These are phyloP conservation scores for Zarea fungicola DNA, from an alignment of 2,329 filamentous ascomycete genomes.

Conservation along the genomic window DNA sequence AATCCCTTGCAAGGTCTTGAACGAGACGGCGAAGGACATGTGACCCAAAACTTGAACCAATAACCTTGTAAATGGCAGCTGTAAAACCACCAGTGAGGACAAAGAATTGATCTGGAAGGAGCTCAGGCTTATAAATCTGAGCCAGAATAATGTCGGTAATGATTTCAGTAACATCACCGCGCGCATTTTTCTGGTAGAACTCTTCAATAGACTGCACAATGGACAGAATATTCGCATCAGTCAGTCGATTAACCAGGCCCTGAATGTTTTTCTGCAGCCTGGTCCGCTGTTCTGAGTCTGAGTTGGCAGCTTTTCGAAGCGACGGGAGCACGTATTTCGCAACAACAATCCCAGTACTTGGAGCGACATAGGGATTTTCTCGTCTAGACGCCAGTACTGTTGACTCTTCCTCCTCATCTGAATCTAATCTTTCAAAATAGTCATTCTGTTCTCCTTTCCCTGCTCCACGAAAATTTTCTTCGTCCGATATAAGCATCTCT, in stretches of 20 bases:
- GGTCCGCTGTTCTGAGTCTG: conserved; percentile 60
- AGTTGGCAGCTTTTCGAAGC: conserved; percentile 57
- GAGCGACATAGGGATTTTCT: conserved; percentile 89
- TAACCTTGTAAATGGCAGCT: conserved; percentile 77
- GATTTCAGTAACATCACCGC: conserved; percentile 81
- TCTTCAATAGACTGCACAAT: conserved; percentile 79
- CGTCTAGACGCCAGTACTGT: conserved; percentile 42
- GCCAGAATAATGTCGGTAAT: conserved; percentile 72
- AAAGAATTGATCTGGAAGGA: conserved; percentile 80
- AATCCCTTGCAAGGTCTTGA: conserved; percentile 65
- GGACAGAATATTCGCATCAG: conserved; percentile 81
- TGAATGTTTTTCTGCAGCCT: conserved; percentile 76
- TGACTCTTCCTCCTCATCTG: conserved; percentile 27
- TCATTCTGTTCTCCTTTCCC: conserved; percentile 19
- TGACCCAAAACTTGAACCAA: conserved; percentile 85
- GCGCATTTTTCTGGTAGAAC: conserved; percentile 75
- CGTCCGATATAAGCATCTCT: conserved; percentile 22
- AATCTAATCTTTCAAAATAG: conserved; percentile 36
- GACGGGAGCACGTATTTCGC: conserved; percentile 89
- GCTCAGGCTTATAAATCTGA: conserved; percentile 74
- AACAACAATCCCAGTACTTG: conserved; percentile 41
- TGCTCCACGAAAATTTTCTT: conserved; percentile 23
- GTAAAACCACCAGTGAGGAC: conserved; percentile 88
- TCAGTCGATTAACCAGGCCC: conserved; percentile 86
- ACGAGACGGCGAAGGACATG: conserved; percentile 77